Conservation (phyloP, 169 alveolate genomes). For the Plasmodium gallinaceum region DNA sequence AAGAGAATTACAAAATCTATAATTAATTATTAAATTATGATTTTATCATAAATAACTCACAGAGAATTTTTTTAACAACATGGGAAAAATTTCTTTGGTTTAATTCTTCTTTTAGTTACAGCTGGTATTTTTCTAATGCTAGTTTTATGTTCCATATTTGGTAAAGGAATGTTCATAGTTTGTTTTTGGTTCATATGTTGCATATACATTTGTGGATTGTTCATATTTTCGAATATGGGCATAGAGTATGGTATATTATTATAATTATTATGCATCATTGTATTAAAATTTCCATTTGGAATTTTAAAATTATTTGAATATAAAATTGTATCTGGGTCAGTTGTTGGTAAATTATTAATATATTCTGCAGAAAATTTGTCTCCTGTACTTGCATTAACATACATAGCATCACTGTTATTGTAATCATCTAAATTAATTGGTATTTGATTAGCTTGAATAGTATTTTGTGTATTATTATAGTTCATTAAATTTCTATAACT, state of each 20-base stretch:
- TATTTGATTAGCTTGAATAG: constrained; percentile 40
- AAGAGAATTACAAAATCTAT: not conserved
- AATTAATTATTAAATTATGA: too few species aligned
- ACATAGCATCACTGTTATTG: constrained; percentile 51
- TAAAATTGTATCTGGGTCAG: constrained; percentile 47
- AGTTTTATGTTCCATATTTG: constrained; percentile 30
- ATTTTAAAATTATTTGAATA: constrained; percentile 51
- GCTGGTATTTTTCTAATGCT: constrained; percentile 51
- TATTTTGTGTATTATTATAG: constrained; percentile 73
- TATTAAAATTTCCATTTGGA: constrained; percentile 36
- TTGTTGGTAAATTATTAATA: constrained; percentile 23
- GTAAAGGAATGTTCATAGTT: constrained; percentile 9
- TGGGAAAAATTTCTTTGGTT: constrained; percentile 69
- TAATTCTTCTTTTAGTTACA: constrained; percentile 60
- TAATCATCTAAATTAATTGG: constrained; percentile 53
- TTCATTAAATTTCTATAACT: constrained; percentile 63
- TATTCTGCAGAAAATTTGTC: constrained; percentile 57
- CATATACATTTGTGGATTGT: constrained; percentile 75
- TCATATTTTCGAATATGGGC: constrained; percentile 75
- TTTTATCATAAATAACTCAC: too few species aligned
- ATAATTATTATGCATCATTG: constrained; percentile 26
- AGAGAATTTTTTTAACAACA: constrained; percentile 31
- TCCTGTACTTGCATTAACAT: constrained; percentile 41
- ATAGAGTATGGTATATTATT: constrained; percentile 52
- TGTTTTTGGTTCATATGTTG: constrained; percentile 56